phyloP scores from a whole-genome alignment of 106 monocot genomes.

The Apostasia ramifera region DNA sequence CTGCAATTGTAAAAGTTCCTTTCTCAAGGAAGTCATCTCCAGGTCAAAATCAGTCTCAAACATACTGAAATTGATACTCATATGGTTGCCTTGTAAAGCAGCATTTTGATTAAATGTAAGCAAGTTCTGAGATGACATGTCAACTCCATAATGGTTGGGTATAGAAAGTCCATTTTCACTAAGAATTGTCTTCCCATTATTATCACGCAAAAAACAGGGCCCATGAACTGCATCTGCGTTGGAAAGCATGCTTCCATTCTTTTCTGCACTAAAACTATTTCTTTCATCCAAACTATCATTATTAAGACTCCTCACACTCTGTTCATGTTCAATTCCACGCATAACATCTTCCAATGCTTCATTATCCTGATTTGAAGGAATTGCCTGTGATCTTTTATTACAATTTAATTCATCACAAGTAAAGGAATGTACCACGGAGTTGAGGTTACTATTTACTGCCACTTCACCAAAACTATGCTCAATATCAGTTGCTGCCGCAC shows the following conservation, averaged over 20 bases:
- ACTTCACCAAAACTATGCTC: not conserved
- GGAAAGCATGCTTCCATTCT: slow-evolving; percentile 1
- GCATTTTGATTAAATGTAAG: slow-evolving; percentile 10
- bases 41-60: slow-evolving; percentile 20
- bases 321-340: slow-evolving; percentile 15
- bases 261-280: slow-evolving; percentile 6
- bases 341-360: slow-evolving; percentile 17
- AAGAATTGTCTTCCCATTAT: slow-evolving; percentile 1
- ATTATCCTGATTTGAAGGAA: slow-evolving; percentile 15
- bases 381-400: not conserved
- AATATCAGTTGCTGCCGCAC: slow-evolving; percentile 8
- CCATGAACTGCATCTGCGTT: slow-evolving; percentile 9
- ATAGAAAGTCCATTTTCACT: slow-evolving; percentile 6
- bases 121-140: slow-evolving; percentile 12
- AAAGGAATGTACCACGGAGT: not conserved
- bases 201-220: slow-evolving; percentile 7
- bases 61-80: slow-evolving; percentile 4
- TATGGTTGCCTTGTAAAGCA: slow-evolving; percentile 3
- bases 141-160: slow-evolving; percentile 6
- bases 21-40: slow-evolving; percentile 44
- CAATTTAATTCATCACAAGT: slow-evolving; percentile 7
- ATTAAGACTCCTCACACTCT: slow-evolving; percentile 4
- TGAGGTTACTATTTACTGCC: not conserved
- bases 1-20: slow-evolving; percentile 63
- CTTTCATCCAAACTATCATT: slow-evolving; percentile 2